phyloP scores from a whole-genome alignment of 202 grass and related monocot genomes.

The Miscanthus sacchariflorus region DNA sequence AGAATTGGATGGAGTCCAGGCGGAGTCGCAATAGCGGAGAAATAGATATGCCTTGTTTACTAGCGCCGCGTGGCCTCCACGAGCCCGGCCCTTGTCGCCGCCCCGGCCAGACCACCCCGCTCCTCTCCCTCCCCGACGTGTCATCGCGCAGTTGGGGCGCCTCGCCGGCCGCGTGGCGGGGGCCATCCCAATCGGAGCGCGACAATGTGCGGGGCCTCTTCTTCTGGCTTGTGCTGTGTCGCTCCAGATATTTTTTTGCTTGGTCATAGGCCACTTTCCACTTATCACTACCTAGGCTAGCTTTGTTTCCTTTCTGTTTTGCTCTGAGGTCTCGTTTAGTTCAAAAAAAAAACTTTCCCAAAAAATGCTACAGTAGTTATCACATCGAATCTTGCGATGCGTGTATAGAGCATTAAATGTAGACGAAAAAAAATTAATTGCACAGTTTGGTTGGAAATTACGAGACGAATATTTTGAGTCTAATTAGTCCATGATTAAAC shows the following conservation, averaged over 20 bases:
- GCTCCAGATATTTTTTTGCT: neutral
- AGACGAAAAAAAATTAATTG: too few species aligned
- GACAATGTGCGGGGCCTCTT: neutral
- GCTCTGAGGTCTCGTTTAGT: too few species aligned
- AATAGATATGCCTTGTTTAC: conserved; percentile 38
- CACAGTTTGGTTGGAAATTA: too few species aligned
- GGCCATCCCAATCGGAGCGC: neutral
- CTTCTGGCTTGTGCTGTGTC: neutral
- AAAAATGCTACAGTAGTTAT: too few species aligned
- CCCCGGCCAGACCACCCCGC: neutral
- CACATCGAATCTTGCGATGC: too few species aligned
- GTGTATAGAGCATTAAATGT: too few species aligned
- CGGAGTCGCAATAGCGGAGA: conserved; percentile 41
- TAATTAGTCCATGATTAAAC: too few species aligned
- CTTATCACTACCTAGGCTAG: neutral
- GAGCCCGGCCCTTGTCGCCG: neutral
- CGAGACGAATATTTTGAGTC: too few species aligned
- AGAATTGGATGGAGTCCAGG: conserved; percentile 42
- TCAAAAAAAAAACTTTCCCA: too few species aligned
- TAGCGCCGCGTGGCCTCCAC: conserved; percentile 53
- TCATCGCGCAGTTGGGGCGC: conserved; percentile 29
- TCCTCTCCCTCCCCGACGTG: conserved; percentile 23
- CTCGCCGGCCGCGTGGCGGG: neutral
- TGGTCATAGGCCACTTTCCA: neutral
- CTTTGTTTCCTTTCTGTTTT: too few species aligned